Percentiles rank a stretch among this genome's conserved stretches.
Evolutionary conservation across 345 rosid species (phyloP).

Genomic region (Lagerstroemia speciosa): DNA sequence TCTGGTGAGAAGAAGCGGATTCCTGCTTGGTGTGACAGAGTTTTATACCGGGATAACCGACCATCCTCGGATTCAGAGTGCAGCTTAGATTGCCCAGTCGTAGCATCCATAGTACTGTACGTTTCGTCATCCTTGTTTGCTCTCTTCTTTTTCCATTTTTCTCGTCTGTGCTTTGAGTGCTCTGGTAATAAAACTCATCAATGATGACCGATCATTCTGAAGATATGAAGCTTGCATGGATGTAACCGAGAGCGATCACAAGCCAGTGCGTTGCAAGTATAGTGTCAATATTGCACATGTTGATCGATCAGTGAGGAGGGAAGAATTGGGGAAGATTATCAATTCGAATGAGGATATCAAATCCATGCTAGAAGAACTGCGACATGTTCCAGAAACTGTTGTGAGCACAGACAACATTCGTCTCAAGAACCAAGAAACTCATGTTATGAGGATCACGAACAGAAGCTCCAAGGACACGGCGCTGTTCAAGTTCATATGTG

Average conservation of each 20-base stretch:
- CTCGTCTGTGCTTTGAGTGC: neutral
- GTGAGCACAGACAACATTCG: constrained; percentile 51
- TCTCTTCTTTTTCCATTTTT: neutral
- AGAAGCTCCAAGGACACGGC: constrained; percentile 42
- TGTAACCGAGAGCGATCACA: constrained; percentile 92
- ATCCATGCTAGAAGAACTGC: constrained; percentile 44
- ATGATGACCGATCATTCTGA: constrained; percentile 9
- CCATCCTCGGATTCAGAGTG: constrained; percentile 48
- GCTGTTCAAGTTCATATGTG: constrained; percentile 53
- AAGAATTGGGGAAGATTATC: constrained; percentile 58
- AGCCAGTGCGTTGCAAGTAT: constrained; percentile 93
- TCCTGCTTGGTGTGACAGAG: constrained; percentile 99
- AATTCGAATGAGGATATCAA: constrained; percentile 45
- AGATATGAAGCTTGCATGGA: constrained; percentile 99
- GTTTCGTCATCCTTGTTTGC: constrained; percentile 9
- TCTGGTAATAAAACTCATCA: neutral
- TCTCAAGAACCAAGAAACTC: constrained; percentile 84
- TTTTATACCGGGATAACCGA: constrained; percentile 84
- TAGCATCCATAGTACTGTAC: constrained; percentile 64
- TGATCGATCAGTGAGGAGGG: constrained; percentile 90
- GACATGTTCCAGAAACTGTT: constrained; percentile 58
- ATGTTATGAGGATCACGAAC: constrained; percentile 57
- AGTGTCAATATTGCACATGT: constrained; percentile 72
- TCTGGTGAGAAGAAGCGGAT: constrained; percentile 98
- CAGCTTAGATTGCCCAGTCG: constrained; percentile 82